Conservation (phyloP, 306 rosid genomes). For the Potentilla sterilis region DNA sequence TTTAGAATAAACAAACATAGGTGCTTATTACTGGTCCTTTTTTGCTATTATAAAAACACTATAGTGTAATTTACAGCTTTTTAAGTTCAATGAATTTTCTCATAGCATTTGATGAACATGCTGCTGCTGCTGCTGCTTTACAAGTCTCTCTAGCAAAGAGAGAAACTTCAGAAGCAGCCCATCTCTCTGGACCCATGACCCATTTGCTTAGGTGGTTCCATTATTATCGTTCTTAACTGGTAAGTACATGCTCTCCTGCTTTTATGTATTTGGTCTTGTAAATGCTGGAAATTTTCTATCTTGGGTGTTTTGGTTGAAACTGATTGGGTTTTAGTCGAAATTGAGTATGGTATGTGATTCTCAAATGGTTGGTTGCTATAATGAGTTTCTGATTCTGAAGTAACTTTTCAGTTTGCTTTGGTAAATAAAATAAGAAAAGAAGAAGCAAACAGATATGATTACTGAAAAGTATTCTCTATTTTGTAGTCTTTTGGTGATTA, state of each 20-base stretch:
- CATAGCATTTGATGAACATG: constrained; percentile 33
- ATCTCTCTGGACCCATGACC: constrained; percentile 36
- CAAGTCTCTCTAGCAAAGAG: constrained; percentile 41
- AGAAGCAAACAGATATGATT: constrained; percentile 17
- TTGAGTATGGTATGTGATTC: neutral
- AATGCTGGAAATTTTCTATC: neutral
- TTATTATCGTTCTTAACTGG: constrained; percentile 27
- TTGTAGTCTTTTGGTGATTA: constrained; percentile 11
- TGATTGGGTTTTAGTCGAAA: neutral
- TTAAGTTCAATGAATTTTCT: constrained; percentile 11
- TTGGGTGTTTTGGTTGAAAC: constrained; percentile 4
- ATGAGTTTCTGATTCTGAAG: constrained; percentile 6
- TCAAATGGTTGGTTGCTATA: neutral
- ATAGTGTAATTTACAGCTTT: neutral
- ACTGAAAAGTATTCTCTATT: neutral
- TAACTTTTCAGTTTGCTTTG: neutral
- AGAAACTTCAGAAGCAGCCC: constrained; percentile 27
- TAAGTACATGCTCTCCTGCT: constrained; percentile 4
- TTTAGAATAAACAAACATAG: constrained; percentile 11
- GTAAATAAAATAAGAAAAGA: neutral
- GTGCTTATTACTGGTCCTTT: constrained; percentile 1
- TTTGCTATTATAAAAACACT: neutral
- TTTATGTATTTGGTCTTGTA: neutral
- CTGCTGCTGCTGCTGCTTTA: constrained; percentile 41
- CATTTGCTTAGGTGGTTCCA: constrained; percentile 27